Conservation (phyloP, 768 basidiomycete genomes). For the Peribolospora baueri region DNA sequence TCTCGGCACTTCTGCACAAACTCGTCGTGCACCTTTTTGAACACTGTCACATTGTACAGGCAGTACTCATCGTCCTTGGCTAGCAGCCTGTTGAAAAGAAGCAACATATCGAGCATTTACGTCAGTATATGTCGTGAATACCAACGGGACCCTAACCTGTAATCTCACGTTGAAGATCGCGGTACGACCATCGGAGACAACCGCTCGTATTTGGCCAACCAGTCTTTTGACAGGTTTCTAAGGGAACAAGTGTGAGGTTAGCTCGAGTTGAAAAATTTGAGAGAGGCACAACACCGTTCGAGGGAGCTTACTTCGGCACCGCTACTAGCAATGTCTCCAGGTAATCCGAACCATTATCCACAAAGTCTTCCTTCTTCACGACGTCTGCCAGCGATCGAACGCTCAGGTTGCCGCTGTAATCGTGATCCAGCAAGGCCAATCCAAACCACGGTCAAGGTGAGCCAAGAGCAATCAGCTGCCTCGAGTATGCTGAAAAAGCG, state of each 20-base stretch:
- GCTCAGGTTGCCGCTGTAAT: conserved; percentile 69
- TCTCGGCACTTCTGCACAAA: conserved; percentile 85
- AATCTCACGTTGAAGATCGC: conserved; percentile 53
- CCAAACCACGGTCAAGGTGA: neutral
- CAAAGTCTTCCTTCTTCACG: conserved; percentile 53
- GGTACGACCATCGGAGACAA: conserved; percentile 77
- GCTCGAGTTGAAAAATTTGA: neutral
- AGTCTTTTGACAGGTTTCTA: conserved; percentile 62
- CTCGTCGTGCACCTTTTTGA: conserved; percentile 73
- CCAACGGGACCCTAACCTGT: neutral
- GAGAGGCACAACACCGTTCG: conserved; percentile 20
- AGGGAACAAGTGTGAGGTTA: conserved; percentile 6
- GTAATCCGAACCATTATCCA: conserved; percentile 64
- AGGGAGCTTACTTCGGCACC: conserved; percentile 41
- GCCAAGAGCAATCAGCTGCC: neutral
- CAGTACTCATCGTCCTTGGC: conserved; percentile 70
- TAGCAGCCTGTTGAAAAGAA: conserved; percentile 30
- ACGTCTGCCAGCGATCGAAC: conserved; percentile 64
- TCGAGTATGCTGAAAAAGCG: neutral
- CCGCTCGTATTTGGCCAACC: conserved; percentile 71
- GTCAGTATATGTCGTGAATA: neutral
- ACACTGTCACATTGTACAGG: conserved; percentile 63
- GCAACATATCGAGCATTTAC: neutral
- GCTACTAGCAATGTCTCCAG: conserved; percentile 78
- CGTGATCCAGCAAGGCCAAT: too few species aligned